Conservation (phyloP, 2,329 filamentous ascomycete genomes). For the Talaromyces sp. region DNA sequence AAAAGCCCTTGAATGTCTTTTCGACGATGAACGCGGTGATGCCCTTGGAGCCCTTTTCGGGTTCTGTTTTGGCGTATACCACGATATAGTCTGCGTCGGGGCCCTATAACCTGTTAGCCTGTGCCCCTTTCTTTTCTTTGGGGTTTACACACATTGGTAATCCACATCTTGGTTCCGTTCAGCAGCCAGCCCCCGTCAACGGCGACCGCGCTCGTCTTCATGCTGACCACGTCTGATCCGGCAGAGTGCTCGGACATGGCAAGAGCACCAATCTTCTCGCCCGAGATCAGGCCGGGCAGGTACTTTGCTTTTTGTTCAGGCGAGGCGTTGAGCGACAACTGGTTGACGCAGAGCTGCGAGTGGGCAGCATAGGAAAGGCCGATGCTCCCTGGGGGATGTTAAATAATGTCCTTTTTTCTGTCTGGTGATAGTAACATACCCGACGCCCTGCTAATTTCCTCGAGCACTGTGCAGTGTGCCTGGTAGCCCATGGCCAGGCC, state of each 20-base stretch:
- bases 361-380: slow-evolving; percentile 92
- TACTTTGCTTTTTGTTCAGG: slow-evolving; percentile 72
- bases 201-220: slow-evolving; percentile 77
- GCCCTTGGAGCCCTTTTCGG: slow-evolving; percentile 73
- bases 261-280: slow-evolving; percentile 75
- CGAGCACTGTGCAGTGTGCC: slow-evolving; percentile 91
- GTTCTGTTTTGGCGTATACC: slow-evolving; percentile 94
- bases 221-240: slow-evolving; percentile 89
- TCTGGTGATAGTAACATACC: slow-evolving; percentile 34
- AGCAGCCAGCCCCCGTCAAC: slow-evolving; percentile 81
- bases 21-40: slow-evolving; percentile 94
- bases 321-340: slow-evolving; percentile 83
- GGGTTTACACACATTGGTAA: slow-evolving; percentile 66
- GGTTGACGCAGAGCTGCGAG: slow-evolving; percentile 93
- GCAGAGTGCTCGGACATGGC: slow-evolving; percentile 93
- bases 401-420: background rate
- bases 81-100: slow-evolving; percentile 89
- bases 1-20: slow-evolving; percentile 65
- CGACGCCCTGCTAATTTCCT: slow-evolving; percentile 85
- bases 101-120: slow-evolving; percentile 37
- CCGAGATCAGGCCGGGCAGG: slow-evolving; percentile 74
- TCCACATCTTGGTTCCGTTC: slow-evolving; percentile 98
- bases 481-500: slow-evolving; percentile 92
- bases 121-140: background rate
- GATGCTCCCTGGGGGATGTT: slow-evolving; percentile 28